Conservation (phyloP, 1,284 basidiomycete species). For the Ceratobasidium sp. region DNA sequence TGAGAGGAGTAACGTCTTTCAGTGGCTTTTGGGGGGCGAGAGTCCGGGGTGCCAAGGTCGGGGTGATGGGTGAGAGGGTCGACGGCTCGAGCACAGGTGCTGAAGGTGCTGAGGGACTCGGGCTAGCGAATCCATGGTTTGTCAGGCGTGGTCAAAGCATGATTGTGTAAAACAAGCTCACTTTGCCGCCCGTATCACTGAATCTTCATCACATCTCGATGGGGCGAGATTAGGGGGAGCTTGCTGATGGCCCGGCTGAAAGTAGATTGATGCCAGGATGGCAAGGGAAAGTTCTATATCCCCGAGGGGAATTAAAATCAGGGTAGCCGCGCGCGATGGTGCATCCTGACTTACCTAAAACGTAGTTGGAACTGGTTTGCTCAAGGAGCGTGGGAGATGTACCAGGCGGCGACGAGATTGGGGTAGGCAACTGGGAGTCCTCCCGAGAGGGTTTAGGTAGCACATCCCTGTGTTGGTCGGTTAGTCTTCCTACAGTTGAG, state of each 20-base stretch:
- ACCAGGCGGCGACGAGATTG: constrained; percentile 15
- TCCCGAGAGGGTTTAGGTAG: neutral
- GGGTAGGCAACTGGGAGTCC: constrained; percentile 26
- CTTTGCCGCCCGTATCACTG: constrained; percentile 3
- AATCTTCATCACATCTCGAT: constrained; percentile 5
- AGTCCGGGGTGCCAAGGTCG: neutral
- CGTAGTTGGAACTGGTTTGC: constrained; percentile 32
- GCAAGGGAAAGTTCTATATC: constrained; percentile 27
- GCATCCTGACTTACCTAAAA: constrained; percentile 14
- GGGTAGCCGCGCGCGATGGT: neutral
- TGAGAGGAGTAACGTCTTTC: constrained; percentile 34
- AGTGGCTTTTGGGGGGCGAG: neutral
- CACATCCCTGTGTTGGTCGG: neutral
- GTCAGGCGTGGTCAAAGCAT: neutral
- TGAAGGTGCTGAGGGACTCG: neutral
- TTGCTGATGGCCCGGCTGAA: constrained; percentile 22
- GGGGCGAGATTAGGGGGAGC: neutral
- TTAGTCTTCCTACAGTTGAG: too few species aligned
- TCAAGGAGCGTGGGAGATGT: constrained; percentile 32
- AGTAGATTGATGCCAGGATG: constrained; percentile 26
- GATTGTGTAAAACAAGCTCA: constrained; percentile 1
- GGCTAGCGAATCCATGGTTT: neutral
- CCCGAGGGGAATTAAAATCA: neutral
- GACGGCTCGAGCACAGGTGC: neutral
- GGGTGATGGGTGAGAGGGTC: neutral